Evolutionary conservation across 2,329 filamentous ascomycete genomes (phyloP), one percentile per base, ranked within the genome.

Genomic region (Mycosphaerelloides madeirae): DNA sequence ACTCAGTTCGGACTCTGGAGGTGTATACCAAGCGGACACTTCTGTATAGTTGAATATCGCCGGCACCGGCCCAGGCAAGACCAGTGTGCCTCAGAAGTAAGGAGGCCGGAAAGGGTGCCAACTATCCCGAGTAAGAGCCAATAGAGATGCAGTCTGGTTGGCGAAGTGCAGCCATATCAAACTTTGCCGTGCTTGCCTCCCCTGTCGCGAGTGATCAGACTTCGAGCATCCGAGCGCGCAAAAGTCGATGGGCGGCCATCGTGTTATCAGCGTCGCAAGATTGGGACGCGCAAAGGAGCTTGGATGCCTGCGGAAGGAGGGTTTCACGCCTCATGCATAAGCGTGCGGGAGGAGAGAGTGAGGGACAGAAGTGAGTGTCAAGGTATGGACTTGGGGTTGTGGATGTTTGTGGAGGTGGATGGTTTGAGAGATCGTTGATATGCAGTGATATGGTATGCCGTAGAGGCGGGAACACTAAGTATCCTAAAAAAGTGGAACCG

Each of bases 371-470:
- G 38, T 40, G 38, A 40, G n/a, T n/a, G n/a, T n/a, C n/a, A n/a
- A n/a, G n/a, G n/a, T n/a, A n/a, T n/a, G n/a, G n/a, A n/a, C n/a
- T n/a, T n/a, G n/a, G n/a, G n/a, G n/a, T n/a, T n/a, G n/a, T n/a
- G n/a, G n/a, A 40, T 40, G 38, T 29, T 40, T 12, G 5, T 25
- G 22, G 22, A 25, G 9, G 22, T 9, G 9, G 9, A 9, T 25
- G 22, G 9, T 22, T n/a, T 6, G 13, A 12, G 8, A 28, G 11
- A 15, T 15, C 6, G 37, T 31, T 31, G n/a, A n/a, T n/a, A n/a
- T n/a, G n/a, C n/a, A n/a, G n/a, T n/a, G 38, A 20, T 40, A 40
- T 40, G 29, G 38, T 40, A 29, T 40, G 16, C 38, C 38, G 38
- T 40, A 40, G 28, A 11, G 2, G 37, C 12, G 20, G 28, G 9